Evolutionary conservation across 495 filamentous ascomycete genomes (phyloP), one percentile per base, ranked within the genome.

Genomic region (Platismatia glauca): DNA sequence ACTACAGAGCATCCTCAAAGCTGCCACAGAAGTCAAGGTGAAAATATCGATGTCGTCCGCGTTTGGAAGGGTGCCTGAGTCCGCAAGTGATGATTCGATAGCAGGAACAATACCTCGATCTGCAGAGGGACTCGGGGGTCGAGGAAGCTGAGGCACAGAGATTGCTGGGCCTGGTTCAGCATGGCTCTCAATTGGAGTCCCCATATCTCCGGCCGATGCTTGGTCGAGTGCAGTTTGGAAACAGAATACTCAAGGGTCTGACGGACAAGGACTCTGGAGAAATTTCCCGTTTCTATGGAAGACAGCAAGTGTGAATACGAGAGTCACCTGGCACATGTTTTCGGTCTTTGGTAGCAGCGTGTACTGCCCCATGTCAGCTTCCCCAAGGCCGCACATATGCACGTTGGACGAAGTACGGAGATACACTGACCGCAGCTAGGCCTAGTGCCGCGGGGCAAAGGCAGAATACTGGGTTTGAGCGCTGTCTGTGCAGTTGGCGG

Each of bases 1-100:
- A 31, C 81, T 75, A 53, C 84, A 84, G 7, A 98, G 81, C 58
- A 96, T 76, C 64, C 87, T 88, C 66, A 98, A 76, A n/a, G 93
- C 93, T 0, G 83, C 82, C 34, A 84, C 78, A 1, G 91, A 85
- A 0, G 82, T 73, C 43, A 98, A 78, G 29, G 83, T 82, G 74
- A 89, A 89, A 59, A 96, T 82, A 69, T 90, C 87, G 37, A 70
- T 61, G 43, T 71, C 68, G 29, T 68, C 67, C 55, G 64, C 68
- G 9, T 61, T 22, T 24, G 63, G 50, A 13, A 69, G 59, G 55
- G 57, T 38, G 9, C 66, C 64, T 29, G 59, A 41, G 50, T 67
- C 62, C 2, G 67, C 63, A 5, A 59, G 11, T 63, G 62, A 56
- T 64, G 69, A 59, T 35, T 33, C 57, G n/a, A 18, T 48, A 2